These are phyloP conservation scores for Silene latifolia DNA, from an alignment of 148 eudicot genomes.

Conservation along the genomic window DNA sequence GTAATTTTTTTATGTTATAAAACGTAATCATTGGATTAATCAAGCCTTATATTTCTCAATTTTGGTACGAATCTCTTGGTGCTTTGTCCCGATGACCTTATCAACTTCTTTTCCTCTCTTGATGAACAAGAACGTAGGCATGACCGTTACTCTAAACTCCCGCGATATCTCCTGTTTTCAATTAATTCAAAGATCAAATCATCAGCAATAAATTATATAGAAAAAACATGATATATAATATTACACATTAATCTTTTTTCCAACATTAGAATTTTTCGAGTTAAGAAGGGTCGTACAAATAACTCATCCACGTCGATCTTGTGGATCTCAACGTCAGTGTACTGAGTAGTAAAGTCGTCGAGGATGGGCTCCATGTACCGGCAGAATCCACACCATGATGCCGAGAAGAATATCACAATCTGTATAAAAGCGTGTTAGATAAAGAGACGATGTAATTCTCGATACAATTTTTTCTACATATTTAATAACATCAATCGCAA, in stretches of 20 bases:
- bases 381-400: conserved; percentile 81
- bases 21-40: not conserved
- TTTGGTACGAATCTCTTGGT: conserved; percentile 42
- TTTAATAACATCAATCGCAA: no score
- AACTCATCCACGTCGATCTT: conserved; percentile 84
- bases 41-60: conserved; percentile 38
- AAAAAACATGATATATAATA: no score
- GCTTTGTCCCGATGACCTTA: conserved; percentile 38
- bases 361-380: conserved; percentile 48
- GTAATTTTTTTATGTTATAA: no score
- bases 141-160: conserved; percentile 32
- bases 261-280: not conserved
- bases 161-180: conserved; percentile 37
- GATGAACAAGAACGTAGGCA: conserved; percentile 47
- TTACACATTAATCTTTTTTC: not conserved
- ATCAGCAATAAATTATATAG: not conserved
- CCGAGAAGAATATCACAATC: conserved; percentile 69
- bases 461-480: no score
- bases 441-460: no score
- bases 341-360: conserved; percentile 52
- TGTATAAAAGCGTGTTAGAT: not conserved
- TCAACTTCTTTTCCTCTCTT: conserved; percentile 49
- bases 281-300: conserved; percentile 32
- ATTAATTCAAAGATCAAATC: not conserved
- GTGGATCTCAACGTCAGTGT: conserved; percentile 61